phyloP scores from a whole-genome alignment of 345 rosid species.

The Draba incana region DNA sequence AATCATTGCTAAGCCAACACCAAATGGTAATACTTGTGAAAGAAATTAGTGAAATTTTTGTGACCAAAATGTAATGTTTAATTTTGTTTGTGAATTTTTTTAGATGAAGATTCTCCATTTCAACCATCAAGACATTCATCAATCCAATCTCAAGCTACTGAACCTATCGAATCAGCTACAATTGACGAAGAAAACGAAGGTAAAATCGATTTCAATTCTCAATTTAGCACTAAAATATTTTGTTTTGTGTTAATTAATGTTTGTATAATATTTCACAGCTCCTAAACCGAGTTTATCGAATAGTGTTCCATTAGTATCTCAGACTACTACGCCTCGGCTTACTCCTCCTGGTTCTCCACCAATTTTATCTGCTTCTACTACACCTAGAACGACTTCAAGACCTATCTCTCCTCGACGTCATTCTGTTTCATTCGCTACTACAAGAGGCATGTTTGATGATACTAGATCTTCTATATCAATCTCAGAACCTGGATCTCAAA shows the following conservation, averaged over 20 bases:
- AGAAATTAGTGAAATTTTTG: background rate
- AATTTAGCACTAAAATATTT: too few species aligned
- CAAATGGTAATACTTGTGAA: conserved; percentile 38
- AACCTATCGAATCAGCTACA: conserved; percentile 49
- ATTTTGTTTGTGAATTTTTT: conserved; percentile 17
- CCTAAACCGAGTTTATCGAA: conserved; percentile 51
- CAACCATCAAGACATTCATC: conserved; percentile 60
- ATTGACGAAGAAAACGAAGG: conserved; percentile 62
- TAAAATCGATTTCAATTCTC: conserved; percentile 12
- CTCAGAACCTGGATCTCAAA: conserved; percentile 60
- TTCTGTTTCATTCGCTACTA: conserved; percentile 74
- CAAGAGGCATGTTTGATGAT: conserved; percentile 75
- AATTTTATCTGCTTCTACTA: conserved; percentile 68
- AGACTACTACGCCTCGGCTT: conserved; percentile 68
- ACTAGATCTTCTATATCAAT: conserved; percentile 62
- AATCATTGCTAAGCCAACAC: conserved; percentile 81
- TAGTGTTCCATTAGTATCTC: conserved; percentile 56
- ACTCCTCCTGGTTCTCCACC: conserved; percentile 96
- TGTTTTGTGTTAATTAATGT: too few species aligned
- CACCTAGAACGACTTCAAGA: conserved; percentile 77
- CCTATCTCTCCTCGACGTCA: conserved; percentile 80
- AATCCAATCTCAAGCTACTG: conserved; percentile 57
- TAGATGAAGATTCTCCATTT: conserved; percentile 66
- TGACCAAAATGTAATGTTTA: background rate
- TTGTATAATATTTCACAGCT: conserved; percentile 41